Percentiles rank a stretch among this genome's conserved stretches.
These are phyloP conservation scores for Grosmannia penicillata DNA, from an alignment of 2,329 filamentous ascomycete species.

Conservation along the genomic window DNA sequence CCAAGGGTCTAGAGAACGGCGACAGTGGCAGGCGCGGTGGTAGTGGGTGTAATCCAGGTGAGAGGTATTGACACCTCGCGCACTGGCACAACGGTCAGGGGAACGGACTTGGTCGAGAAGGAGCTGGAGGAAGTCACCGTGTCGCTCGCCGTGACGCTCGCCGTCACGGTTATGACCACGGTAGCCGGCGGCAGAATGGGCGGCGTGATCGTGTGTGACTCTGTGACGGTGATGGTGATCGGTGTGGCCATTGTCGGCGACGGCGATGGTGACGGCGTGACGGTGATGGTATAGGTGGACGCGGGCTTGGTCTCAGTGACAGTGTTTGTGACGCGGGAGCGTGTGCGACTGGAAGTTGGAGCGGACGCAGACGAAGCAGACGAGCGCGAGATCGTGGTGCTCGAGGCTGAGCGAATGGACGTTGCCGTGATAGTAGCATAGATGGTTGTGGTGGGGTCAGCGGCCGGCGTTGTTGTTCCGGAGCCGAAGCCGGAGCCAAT, in stretches of 20 bases:
- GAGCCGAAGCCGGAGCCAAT: not conserved
- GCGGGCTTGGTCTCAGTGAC: not conserved
- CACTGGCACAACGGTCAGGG: not conserved
- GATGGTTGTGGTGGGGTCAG: not conserved
- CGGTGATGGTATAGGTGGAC: not conserved
- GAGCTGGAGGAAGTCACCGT: not conserved
- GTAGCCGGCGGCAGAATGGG: too few species aligned
- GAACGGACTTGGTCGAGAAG: not conserved
- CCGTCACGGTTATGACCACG: not conserved
- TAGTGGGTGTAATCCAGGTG: not conserved
- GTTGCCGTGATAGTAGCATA: not conserved
- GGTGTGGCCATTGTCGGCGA: not conserved
- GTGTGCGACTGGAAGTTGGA: not conserved
- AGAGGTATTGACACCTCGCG: not conserved
- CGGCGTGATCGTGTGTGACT: not conserved
- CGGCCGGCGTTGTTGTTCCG: not conserved
- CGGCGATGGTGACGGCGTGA: not conserved
- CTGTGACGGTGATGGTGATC: not conserved
- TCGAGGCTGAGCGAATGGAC: not conserved
- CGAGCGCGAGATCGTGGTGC: not conserved
- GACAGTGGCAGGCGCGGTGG: not conserved
- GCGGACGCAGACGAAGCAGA: not conserved
- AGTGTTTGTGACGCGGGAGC: not conserved
- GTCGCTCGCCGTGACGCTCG: not conserved
- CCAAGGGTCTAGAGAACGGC: slow-evolving; percentile 4